A percentile compares a stretch with the other conserved stretches of the same genome.
phyloP scores from a whole-genome alignment of 2,329 filamentous ascomycete genomes.

The Alternaria arborescens region DNA sequence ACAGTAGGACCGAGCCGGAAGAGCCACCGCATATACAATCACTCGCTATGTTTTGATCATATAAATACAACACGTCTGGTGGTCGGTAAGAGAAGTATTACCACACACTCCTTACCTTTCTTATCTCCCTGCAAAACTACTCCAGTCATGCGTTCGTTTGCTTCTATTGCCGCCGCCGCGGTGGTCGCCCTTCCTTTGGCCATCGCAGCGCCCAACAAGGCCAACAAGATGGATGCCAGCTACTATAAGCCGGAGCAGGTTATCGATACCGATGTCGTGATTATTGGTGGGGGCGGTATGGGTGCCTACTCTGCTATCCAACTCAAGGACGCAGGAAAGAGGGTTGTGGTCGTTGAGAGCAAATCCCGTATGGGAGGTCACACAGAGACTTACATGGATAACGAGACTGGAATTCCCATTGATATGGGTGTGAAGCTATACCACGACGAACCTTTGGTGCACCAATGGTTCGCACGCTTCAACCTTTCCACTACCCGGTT shows the following conservation, averaged over 20 bases:
- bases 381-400: slow-evolving; percentile 57
- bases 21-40: not conserved
- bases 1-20: slow-evolving; percentile 1
- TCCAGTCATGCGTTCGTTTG: slow-evolving; percentile 1
- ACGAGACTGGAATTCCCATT: slow-evolving; percentile 35
- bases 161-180: slow-evolving; percentile 7
- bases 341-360: slow-evolving; percentile 53
- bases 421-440: slow-evolving; percentile 52
- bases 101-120: not conserved
- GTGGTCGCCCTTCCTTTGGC: slow-evolving; percentile 6
- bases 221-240: slow-evolving; percentile 5
- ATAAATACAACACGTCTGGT: not conserved
- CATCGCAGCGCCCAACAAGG: slow-evolving; percentile 4
- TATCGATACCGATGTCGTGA: slow-evolving; percentile 35
- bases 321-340: slow-evolving; percentile 51
- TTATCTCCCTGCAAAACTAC: not conserved
- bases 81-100: not conserved
- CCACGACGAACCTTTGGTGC: slow-evolving; percentile 52
- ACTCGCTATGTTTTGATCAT: not conserved
- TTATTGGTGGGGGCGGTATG: slow-evolving; percentile 55
- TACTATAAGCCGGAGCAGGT: slow-evolving; percentile 1
- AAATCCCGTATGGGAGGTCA: slow-evolving; percentile 57
- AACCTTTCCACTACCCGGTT: slow-evolving; percentile 7
- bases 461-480: slow-evolving; percentile 24
- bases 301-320: slow-evolving; percentile 54